Percentiles rank a stretch among this genome's conserved stretches.
Conservation (phyloP, 176 grass and related monocot genomes). For the Rhynchospora breviuscula region DNA sequence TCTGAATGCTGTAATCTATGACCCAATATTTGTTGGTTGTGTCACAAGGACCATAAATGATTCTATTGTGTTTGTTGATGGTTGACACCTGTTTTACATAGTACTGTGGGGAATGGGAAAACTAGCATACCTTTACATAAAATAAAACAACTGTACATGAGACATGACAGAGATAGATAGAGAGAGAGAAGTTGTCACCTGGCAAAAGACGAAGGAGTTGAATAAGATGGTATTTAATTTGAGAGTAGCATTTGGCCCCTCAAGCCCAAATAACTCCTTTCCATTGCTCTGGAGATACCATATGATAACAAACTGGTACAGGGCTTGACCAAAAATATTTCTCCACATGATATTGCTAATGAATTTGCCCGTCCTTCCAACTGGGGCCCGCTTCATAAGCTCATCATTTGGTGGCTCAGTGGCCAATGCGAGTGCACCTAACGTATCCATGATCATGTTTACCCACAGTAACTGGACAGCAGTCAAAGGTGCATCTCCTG, state of each 20-base stretch:
- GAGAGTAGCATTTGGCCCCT: conserved; percentile 39
- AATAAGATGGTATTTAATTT: conserved; percentile 85
- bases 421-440: conserved; percentile 81
- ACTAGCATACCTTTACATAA: no score
- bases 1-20: not conserved
- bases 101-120: no score
- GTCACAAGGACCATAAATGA: not conserved
- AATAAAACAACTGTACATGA: no score
- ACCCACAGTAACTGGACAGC: conserved; percentile 94
- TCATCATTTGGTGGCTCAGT: conserved; percentile 75
- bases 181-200: conserved; percentile 35
- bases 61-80: not conserved
- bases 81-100: no score
- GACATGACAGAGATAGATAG: no score
- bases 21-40: not conserved
- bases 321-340: conserved; percentile 72
- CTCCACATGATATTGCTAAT: conserved; percentile 89
- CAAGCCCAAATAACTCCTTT: conserved; percentile 53
- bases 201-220: conserved; percentile 95
- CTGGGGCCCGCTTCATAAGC: conserved; percentile 67
- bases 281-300: conserved; percentile 88
- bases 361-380: conserved; percentile 73
- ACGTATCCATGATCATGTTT: conserved; percentile 99
- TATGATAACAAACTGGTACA: conserved; percentile 62
- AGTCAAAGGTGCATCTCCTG: conserved; percentile 73